Evolutionary conservation across 1,284 basidiomycete species (phyloP).

Genomic region (Tilletia caries): DNA sequence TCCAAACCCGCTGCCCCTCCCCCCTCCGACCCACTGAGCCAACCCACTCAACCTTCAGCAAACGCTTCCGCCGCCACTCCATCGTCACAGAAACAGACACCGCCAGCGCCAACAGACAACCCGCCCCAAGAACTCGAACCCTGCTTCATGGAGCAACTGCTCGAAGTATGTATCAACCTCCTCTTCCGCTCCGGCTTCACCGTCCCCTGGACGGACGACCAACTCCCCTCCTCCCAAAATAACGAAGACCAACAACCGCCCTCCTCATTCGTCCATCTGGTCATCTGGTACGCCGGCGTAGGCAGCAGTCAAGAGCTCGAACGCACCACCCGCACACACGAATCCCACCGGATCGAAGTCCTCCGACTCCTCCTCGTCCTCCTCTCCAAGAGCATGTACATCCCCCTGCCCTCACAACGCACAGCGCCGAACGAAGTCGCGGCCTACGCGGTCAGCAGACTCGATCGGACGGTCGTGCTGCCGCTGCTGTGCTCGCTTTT

Average conservation of each 20-base stretch:
- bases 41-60: not conserved
- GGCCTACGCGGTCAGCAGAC: slow-evolving; percentile 29
- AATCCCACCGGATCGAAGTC: slow-evolving; percentile 40
- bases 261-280: slow-evolving; percentile 30
- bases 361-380: slow-evolving; percentile 45
- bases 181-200: slow-evolving; percentile 51
- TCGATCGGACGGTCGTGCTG: slow-evolving; percentile 37
- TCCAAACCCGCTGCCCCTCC: not conserved
- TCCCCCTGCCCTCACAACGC: slow-evolving; percentile 26
- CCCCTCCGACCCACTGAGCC: slow-evolving; percentile 24
- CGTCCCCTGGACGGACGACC: slow-evolving; percentile 49
- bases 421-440: slow-evolving; percentile 23
- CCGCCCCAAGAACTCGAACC: not conserved
- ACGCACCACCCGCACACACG: slow-evolving; percentile 30
- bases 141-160: slow-evolving; percentile 31
- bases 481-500: slow-evolving; percentile 48
- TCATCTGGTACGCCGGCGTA: slow-evolving; percentile 50
- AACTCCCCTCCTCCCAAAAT: slow-evolving; percentile 22
- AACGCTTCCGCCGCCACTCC: not conserved
- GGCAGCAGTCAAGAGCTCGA: slow-evolving; percentile 42
- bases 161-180: slow-evolving; percentile 36
- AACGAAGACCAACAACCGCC: not conserved
- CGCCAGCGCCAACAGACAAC: too few relatives aligned
- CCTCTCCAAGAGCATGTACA: slow-evolving; percentile 48
- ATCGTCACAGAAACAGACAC: too few relatives aligned